Base-by-base conservation (phyloP, 2,329 filamentous ascomycete genomes). In the Arachnopeziza araneosa region DNA sequence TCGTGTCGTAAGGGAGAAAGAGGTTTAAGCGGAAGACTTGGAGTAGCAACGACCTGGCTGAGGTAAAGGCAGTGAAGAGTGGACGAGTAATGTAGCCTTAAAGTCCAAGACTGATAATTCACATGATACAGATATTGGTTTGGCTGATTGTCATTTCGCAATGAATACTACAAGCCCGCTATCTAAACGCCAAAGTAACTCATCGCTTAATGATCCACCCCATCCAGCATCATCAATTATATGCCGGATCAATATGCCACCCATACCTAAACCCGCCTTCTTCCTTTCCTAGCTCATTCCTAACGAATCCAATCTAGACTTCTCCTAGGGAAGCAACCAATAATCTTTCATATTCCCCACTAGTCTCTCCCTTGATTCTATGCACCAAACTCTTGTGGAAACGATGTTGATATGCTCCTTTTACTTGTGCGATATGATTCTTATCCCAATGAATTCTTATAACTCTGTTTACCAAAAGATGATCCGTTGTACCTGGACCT, bases 401-500 rank as follows among this genome's bases (percentile, higher is more conserved):
- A 53, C 82, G 81, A 68, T 88, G 83, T 69, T 86, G 79, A 74
- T 92, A 98, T 10, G 90, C 91, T 0, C 79, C 82, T 75, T 90
- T 92, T 60, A 96, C 88, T 66, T 90, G 88, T 55, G 85, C 83
- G 79, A 96, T 80, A 67, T 89, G 84, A 58, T 79, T 80, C 48
- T 81, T 80, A 71, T 96, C 85, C 93, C 93, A 98, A 74, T 98
- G 93, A 54, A 84, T 80, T 23, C 90, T 82, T 1, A 97, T 84
- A 3, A 95, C 81, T n/a, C 92, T 82, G 26, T 87, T 82, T 19
- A 96, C 83, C 2, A 98, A 81, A 9, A 93, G 79, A 32, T 86
- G 78, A 64, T 99, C 93, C 74, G 95, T 93, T 12, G 95, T 98
- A 1, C 93, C 93, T 64, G 88, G 69, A 0, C 93, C 95, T 1